phyloP scores from a whole-genome alignment of 2,329 filamentous ascomycete species.

The Ophiostoma montium region DNA sequence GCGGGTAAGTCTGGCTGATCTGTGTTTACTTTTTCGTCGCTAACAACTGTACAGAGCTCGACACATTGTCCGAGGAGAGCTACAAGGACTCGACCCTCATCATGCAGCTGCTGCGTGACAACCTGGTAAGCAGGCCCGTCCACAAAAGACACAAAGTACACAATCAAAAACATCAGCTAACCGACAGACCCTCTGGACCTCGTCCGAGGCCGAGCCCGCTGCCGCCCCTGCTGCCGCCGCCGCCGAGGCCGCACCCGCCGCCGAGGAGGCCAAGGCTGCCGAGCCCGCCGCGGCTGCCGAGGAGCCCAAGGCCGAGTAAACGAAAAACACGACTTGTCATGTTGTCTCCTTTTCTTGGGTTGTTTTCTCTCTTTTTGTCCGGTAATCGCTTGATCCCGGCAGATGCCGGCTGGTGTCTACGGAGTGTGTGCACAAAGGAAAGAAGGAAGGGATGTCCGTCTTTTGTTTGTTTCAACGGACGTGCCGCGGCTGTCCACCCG shows the following conservation, averaged over 20 bases:
- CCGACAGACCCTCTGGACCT: slow-evolving; percentile 77
- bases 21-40: no score
- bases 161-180: slow-evolving; percentile 19
- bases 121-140: slow-evolving; percentile 82
- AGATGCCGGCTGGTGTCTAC: slow-evolving; percentile 42
- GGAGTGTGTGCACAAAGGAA: slow-evolving; percentile 50
- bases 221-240: slow-evolving; percentile 27
- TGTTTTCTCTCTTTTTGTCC: slow-evolving; percentile 22
- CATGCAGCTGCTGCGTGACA: slow-evolving; percentile 98
- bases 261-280: slow-evolving; percentile 42
- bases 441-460: slow-evolving; percentile 19
- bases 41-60: slow-evolving; percentile 51
- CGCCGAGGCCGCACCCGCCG: slow-evolving; percentile 33
- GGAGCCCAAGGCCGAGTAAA: slow-evolving; percentile 59
- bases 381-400: slow-evolving; percentile 30
- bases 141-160: slow-evolving; percentile 30
- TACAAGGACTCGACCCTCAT: slow-evolving; percentile 98
- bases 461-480: slow-evolving; percentile 8
- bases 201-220: slow-evolving; percentile 68
- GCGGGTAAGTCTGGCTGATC: slow-evolving; percentile 28
- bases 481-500: slow-evolving; percentile 1
- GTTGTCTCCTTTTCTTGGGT: slow-evolving; percentile 14
- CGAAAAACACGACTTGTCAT: slow-evolving; percentile 7
- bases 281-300: slow-evolving; percentile 35
- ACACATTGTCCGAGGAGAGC: slow-evolving; percentile 93